These are phyloP conservation scores for Boletus tylopilopsis DNA, from an alignment of 768 basidiomycete genomes.

Conservation along the genomic window DNA sequence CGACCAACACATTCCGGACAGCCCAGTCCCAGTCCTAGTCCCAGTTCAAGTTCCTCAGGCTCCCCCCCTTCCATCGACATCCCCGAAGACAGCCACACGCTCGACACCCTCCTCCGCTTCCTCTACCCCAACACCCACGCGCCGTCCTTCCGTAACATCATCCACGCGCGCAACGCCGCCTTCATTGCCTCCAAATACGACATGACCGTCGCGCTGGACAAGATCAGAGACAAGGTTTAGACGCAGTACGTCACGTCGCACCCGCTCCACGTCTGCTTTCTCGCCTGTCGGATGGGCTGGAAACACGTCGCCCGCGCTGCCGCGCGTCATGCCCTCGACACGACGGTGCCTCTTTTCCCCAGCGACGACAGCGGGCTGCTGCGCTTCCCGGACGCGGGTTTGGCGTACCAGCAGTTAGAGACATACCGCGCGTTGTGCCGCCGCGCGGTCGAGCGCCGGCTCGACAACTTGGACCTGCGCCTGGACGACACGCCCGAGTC, in stretches of 20 bases:
- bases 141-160: not conserved
- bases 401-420: slow-evolving; percentile 1
- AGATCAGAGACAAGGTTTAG: not conserved
- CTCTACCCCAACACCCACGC: slow-evolving; percentile 2
- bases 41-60: too few species aligned
- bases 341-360: too few species aligned
- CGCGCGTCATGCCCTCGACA: too few species aligned
- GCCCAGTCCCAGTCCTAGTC: too few species aligned
- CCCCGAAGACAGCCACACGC: not conserved
- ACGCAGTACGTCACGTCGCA: not conserved
- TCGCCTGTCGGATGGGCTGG: slow-evolving; percentile 5
- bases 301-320: not conserved
- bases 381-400: not conserved
- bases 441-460: not conserved
- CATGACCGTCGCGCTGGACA: not conserved
- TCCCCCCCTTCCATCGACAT: not conserved
- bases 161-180: slow-evolving; percentile 1
- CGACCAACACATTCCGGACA: too few species aligned
- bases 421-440: not conserved
- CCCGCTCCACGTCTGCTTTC: not conserved
- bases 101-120: slow-evolving; percentile 7
- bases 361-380: too few species aligned
- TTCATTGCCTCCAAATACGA: slow-evolving; percentile 4
- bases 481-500: not conserved
- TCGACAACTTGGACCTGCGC: not conserved